These are phyloP conservation scores for Globisporangium apiculatum DNA, from an alignment of 352 stramenopile species.

Conservation along the genomic window DNA sequence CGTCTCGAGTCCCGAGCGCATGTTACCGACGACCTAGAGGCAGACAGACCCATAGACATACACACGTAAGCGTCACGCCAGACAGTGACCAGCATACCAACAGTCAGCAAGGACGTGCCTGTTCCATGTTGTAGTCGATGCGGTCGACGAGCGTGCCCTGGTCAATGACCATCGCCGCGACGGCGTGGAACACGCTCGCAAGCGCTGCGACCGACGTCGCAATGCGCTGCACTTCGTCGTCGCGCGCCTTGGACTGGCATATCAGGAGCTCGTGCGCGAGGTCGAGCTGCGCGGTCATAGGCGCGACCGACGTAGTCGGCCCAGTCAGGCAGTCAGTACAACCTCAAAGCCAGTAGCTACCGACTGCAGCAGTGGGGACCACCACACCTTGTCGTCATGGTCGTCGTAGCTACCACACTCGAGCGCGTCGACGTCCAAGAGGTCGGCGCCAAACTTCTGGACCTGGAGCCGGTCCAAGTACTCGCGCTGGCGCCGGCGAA, in stretches of 20 bases:
- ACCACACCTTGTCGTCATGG: background rate
- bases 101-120: slow-evolving; percentile 24
- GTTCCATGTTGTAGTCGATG: slow-evolving; percentile 87
- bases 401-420: background rate
- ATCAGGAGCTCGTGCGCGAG: slow-evolving; percentile 22
- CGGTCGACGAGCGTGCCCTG: slow-evolving; percentile 77
- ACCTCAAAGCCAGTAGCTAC: too few species aligned
- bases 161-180: slow-evolving; percentile 79
- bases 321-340: too few species aligned
- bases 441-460: slow-evolving; percentile 66
- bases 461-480: slow-evolving; percentile 66
- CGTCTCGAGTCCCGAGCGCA: slow-evolving; percentile 53
- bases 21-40: slow-evolving; percentile 41
- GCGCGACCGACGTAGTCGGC: too few species aligned
- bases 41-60: background rate
- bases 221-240: slow-evolving; percentile 75
- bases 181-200: slow-evolving; percentile 71
- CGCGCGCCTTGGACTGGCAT: slow-evolving; percentile 49
- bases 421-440: slow-evolving; percentile 40
- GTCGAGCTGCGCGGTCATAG: slow-evolving; percentile 18
- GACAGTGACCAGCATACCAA: background rate
- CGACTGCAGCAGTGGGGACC: too few species aligned
- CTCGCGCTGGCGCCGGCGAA: slow-evolving; percentile 59
- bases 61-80: background rate
- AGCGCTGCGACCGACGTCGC: slow-evolving; percentile 58